phyloP scores from a whole-genome alignment of 108 stramenopile species.

The Conticribra weissflogii region DNA sequence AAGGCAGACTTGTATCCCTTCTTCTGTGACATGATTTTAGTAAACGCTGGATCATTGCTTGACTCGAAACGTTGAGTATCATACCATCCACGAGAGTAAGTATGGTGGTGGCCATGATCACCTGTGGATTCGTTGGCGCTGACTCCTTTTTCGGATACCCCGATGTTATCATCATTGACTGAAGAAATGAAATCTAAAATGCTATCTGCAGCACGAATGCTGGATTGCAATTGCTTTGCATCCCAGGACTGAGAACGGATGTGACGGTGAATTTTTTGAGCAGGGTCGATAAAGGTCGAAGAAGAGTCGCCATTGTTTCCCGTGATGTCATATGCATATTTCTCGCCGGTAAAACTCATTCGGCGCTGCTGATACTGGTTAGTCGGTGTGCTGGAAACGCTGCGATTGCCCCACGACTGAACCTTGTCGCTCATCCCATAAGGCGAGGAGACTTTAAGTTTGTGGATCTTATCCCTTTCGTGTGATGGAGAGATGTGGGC shows the following conservation, averaged over 20 bases:
- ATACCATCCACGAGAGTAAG: too few relatives aligned
- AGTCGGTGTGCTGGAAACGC: neutral
- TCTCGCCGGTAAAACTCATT: too few relatives aligned
- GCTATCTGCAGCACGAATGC: neutral
- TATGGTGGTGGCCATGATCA: too few relatives aligned
- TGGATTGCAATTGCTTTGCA: neutral
- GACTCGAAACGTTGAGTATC: too few relatives aligned
- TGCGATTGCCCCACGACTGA: neutral
- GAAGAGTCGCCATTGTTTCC: neutral
- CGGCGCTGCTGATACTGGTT: neutral
- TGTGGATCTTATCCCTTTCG: too few relatives aligned
- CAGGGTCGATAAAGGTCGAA: neutral
- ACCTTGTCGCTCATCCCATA: too few relatives aligned
- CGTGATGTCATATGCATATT: too few relatives aligned
- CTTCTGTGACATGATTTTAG: neutral
- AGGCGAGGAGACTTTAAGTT: too few relatives aligned
- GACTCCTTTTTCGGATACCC: too few relatives aligned
- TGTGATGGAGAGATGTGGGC: too few relatives aligned
- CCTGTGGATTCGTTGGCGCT: too few relatives aligned
- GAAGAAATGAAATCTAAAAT: neutral
- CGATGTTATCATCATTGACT: neutral
- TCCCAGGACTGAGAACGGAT: neutral
- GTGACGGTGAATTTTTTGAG: neutral
- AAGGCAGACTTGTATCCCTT: neutral
- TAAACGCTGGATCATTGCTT: neutral